Conservation (phyloP, 2,329 filamentous ascomycete species). For the Westerdykella ornata region DNA sequence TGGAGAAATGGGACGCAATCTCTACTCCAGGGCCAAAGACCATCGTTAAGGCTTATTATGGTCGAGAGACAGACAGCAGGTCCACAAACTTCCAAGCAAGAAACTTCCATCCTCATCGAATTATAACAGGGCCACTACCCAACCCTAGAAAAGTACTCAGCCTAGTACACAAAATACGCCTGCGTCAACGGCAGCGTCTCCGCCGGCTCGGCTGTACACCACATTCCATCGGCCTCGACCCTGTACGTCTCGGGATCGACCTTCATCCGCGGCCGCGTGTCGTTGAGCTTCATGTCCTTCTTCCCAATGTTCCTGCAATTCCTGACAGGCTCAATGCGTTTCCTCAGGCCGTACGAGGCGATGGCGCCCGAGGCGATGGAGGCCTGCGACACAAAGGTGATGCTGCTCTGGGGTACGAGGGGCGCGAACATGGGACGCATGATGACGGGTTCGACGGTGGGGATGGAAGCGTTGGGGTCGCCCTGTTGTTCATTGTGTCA, state of each 20-base stretch:
- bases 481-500: slow-evolving; percentile 30
- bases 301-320: slow-evolving; percentile 71
- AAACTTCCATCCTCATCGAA: too few relatives aligned
- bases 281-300: slow-evolving; percentile 85
- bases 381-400: slow-evolving; percentile 75
- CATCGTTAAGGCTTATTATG: too few relatives aligned
- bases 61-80: too few relatives aligned
- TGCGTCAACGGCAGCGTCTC: slow-evolving; percentile 68
- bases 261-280: slow-evolving; percentile 73
- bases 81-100: too few relatives aligned
- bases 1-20: too few relatives aligned
- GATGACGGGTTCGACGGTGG: slow-evolving; percentile 77
- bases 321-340: slow-evolving; percentile 72
- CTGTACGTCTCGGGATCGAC: slow-evolving; percentile 87
- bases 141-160: too few relatives aligned
- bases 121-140: too few relatives aligned
- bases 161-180: slow-evolving; percentile 65
- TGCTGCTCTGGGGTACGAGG: slow-evolving; percentile 61
- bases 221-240: slow-evolving; percentile 75
- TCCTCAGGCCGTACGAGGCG: slow-evolving; percentile 66
- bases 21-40: too few relatives aligned
- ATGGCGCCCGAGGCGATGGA: slow-evolving; percentile 63
- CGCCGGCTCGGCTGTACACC: slow-evolving; percentile 68
- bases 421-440: slow-evolving; percentile 81
- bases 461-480: slow-evolving; percentile 56